phyloP scores from a whole-genome alignment of 1,139 yeast species.

The Saccharomycopsis hybrid region DNA sequence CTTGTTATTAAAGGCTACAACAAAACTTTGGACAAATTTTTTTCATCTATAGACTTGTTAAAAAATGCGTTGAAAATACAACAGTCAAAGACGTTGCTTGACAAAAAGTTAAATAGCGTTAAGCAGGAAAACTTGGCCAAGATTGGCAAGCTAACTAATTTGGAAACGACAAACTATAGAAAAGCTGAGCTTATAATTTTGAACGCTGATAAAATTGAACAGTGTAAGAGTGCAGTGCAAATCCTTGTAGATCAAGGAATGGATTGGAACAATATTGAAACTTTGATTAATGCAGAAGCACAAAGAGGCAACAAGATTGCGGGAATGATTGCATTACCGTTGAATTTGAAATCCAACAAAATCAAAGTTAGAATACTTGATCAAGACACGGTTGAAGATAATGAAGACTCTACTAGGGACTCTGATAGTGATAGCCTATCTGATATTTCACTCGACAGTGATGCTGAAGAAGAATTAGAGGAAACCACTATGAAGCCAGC shows the following conservation, averaged over 20 bases:
- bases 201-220: slow-evolving; percentile 65
- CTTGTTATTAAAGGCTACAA: slow-evolving; percentile 57
- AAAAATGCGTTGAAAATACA: slow-evolving; percentile 68
- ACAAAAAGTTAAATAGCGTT: slow-evolving; percentile 68
- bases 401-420: slow-evolving; percentile 29
- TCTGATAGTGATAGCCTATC: slow-evolving; percentile 17
- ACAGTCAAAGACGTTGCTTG: slow-evolving; percentile 70
- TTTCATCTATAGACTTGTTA: slow-evolving; percentile 78
- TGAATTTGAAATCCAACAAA: slow-evolving; percentile 64
- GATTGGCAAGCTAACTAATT: slow-evolving; percentile 56
- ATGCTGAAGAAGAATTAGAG: slow-evolving; percentile 22
- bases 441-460: slow-evolving; percentile 16
- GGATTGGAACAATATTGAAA: slow-evolving; percentile 93
- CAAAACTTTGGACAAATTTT: slow-evolving; percentile 73
- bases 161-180: slow-evolving; percentile 56
- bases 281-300: slow-evolving; percentile 64
- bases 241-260: slow-evolving; percentile 70
- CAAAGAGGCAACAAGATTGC: slow-evolving; percentile 60
- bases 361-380: slow-evolving; percentile 51
- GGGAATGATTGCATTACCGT: slow-evolving; percentile 53
- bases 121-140: slow-evolving; percentile 66
- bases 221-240: slow-evolving; percentile 64
- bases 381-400: slow-evolving; percentile 28
- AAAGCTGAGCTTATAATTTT: slow-evolving; percentile 72
- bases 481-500: slow-evolving; percentile 22